Evolutionary conservation across 208 protist genomes (phyloP), one percentile per base, ranked within the genome.

Genomic region (Leptomonas seymouri): DNA sequence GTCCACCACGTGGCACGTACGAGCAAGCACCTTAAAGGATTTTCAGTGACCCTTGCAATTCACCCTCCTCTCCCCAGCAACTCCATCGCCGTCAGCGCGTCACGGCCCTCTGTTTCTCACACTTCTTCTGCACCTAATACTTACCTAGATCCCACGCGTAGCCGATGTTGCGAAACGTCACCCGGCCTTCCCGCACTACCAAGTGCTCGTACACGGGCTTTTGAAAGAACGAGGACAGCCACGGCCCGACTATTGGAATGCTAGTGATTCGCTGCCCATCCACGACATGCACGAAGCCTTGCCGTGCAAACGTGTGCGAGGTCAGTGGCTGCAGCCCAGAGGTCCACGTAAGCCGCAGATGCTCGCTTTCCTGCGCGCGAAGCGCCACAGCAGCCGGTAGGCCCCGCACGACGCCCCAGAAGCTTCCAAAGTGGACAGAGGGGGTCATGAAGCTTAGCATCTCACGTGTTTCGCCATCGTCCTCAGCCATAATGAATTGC

Each of bases 321-420:
- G 90, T 93, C 67, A 93, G 63, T 2, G 85, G 69, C 30, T 70
- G 77, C 45, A 81, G 51, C 41, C 44, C 59, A 5, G 79, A 73
- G 8, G 73, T 86, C 90, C 90, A 96, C 11, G 84, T 86, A 20
- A 96, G 60, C 31, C 85, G 82, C 60, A 93, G 72, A 20, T 76
- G 76, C 20, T 70, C 67, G 3, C 66, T 67, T 57, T 96, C 90
- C 42, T 89, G 73, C 4, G 76, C 61, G 23, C 67, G 59, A 7
- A 93, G 64, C 6, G 88, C 87, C 28, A 76, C 59, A 0, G 81
- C 80, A 18, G 90, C 90, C 25, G 66, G 65, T 3, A 73, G 55
- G 25, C 87, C 90, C 16, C 90, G 81, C 31, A 82, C 84, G 0
- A 93, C 80, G 39, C 90, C 90, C 90, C 90, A 96, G 55, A 96